Conservation (phyloP, 2,329 filamentous ascomycete genomes). For the Monosporascus ibericus region DNA sequence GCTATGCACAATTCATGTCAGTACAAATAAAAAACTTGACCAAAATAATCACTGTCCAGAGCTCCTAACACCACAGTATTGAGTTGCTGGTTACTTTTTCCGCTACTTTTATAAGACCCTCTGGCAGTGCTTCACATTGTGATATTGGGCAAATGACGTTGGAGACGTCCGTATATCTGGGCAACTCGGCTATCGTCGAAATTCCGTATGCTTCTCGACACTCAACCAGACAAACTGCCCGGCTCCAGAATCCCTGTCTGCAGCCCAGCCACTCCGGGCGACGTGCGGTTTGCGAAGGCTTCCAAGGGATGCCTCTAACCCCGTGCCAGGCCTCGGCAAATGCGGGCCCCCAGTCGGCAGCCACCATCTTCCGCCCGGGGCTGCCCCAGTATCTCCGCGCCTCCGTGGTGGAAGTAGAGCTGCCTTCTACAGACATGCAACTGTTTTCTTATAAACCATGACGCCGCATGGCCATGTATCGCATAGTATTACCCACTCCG, state of each 20-base stretch:
- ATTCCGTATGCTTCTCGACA: conserved; percentile 27
- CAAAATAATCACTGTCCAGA: not conserved
- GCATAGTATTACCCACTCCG: too few relatives aligned
- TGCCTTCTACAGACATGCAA: too few relatives aligned
- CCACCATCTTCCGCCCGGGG: conserved; percentile 22
- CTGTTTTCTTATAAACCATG: too few relatives aligned
- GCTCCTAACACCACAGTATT: too few relatives aligned
- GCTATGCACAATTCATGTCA: conserved; percentile 24
- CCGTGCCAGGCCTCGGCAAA: conserved; percentile 29
- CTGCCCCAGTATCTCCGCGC: too few relatives aligned
- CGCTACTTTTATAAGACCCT: conserved; percentile 19
- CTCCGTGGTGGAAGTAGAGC: too few relatives aligned
- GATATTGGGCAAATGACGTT: conserved; percentile 12
- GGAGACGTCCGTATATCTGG: conserved; percentile 16
- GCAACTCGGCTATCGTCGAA: conserved; percentile 18
- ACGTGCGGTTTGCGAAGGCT: conserved; percentile 22
- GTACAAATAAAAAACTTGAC: conserved; percentile 14
- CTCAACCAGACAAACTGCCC: conserved; percentile 34
- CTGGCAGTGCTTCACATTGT: conserved; percentile 26
- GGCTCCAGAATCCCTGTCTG: conserved; percentile 26
- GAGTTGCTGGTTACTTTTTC: too few relatives aligned
- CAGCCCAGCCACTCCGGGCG: conserved; percentile 35
- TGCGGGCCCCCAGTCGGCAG: conserved; percentile 21
- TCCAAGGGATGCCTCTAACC: conserved; percentile 25
- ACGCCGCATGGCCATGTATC: too few relatives aligned